Evolutionary conservation across 257 asterid species (phyloP), one percentile per base, ranked within the genome.

Genomic region (Schizonepeta tenuifolia): DNA sequence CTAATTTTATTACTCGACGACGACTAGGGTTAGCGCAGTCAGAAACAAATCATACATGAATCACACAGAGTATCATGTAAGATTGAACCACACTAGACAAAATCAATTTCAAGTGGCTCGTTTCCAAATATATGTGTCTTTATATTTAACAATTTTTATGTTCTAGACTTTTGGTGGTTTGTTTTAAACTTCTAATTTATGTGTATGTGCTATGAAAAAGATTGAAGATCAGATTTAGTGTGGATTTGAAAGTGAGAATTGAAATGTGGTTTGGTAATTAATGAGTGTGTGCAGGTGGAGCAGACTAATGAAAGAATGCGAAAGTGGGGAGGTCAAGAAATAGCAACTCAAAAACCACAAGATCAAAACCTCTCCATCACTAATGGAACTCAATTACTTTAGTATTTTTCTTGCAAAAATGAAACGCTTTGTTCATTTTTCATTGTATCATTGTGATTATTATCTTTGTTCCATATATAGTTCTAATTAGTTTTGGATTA

Each of bases 291-390:
- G 69, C 79, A 82, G 86, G 83, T 78, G 11, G 86, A 78, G 69
- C 79, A 82, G 49, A 67, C 86, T 6, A 24, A 69, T 1, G 76
- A 82, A 50, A 66, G 86, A 51, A 78, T 82, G 83, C 41, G 72
- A 12, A 82, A 78, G 71, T 82, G 78, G 81, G 86, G 86, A 67
- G 86, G 83, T 7, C 83, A 75, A 62, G 65, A 71, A 0, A 51
- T 51, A 18, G 24, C 57, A 17, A 51, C 28, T 51, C 24, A 43
- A n/a, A 43, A 43, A 12, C 14, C 5, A 3, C 50, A 3, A 12
- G 5, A 43, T 43, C n/a, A 41, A 41, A 41, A 41, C 47, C 47
- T 41, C 15, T 5, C 47, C 5, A 41, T 41, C 47, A 12, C 5
- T 38, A 38, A 8, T 38, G 43, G 43, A 38, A 38, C 43, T 11